These are phyloP conservation scores for Coemansia sp. DNA, from an alignment of 192 early-diverging fungal species.

Conservation along the genomic window DNA sequence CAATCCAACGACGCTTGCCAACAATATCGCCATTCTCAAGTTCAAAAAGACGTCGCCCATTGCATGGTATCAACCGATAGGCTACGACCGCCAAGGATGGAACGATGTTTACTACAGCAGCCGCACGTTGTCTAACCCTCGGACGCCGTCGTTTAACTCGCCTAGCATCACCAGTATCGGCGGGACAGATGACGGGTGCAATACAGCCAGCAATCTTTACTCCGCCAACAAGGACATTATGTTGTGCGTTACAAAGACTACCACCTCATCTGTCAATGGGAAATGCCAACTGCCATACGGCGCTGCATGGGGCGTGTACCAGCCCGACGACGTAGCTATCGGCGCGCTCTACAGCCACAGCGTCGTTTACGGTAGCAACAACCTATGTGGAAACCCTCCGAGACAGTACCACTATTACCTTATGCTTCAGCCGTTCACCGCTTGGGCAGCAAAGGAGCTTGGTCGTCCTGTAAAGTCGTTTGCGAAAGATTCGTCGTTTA, in stretches of 20 bases:
- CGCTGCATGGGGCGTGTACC: constrained; percentile 35
- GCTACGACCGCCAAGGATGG: constrained; percentile 21
- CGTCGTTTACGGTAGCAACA: constrained; percentile 21
- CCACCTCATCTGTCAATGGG: constrained; percentile 30
- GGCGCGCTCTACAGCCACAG: constrained; percentile 46
- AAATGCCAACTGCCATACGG: constrained; percentile 45
- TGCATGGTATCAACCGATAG: constrained; percentile 26
- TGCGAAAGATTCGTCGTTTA: constrained; percentile 18
- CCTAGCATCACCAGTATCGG: constrained; percentile 1
- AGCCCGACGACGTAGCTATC: constrained; percentile 40
- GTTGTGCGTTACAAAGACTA: constrained; percentile 27
- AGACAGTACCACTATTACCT: constrained; percentile 45
- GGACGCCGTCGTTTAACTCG: constrained; percentile 20
- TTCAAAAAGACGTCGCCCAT: constrained; percentile 20
- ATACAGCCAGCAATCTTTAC: constrained; percentile 37
- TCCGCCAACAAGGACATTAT: constrained; percentile 35
- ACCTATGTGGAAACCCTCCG: constrained; percentile 31
- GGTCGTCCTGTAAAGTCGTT: constrained; percentile 29
- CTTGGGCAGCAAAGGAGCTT: constrained; percentile 31
- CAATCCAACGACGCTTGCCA: constrained; percentile 35
- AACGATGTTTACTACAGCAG: constrained; percentile 32
- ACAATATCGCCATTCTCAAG: constrained; percentile 44
- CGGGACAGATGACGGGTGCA: constrained; percentile 24
- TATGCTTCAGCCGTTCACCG: constrained; percentile 40
- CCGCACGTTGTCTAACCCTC: constrained; percentile 27